phyloP scores from a whole-genome alignment of 192 early-diverging fungal species.

The Podila epigama region DNA sequence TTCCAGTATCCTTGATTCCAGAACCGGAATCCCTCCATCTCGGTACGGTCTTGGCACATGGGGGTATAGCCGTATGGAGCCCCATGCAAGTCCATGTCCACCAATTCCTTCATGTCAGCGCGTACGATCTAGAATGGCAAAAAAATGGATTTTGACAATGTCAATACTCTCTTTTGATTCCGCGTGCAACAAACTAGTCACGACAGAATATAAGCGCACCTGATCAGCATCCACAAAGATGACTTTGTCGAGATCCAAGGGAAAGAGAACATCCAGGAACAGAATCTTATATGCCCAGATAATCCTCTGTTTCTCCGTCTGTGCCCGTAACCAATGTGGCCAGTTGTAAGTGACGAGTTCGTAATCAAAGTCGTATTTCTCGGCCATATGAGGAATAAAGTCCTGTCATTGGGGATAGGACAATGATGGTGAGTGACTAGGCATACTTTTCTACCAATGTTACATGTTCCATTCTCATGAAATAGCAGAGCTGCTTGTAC shows the following conservation, averaged over 20 bases:
- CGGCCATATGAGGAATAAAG: slow-evolving; percentile 89
- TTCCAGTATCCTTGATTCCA: slow-evolving; percentile 98
- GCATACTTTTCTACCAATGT: background rate
- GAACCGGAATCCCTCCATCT: slow-evolving; percentile 98
- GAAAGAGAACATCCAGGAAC: slow-evolving; percentile 98
- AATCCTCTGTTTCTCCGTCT: slow-evolving; percentile 94
- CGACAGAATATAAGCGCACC: slow-evolving; percentile 45
- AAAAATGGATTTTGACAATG: too few relatives aligned
- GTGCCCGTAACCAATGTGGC: slow-evolving; percentile 94
- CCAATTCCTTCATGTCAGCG: slow-evolving; percentile 92
- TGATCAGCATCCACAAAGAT: slow-evolving; percentile 99
- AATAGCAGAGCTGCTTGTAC: too few relatives aligned
- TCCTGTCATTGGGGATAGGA: slow-evolving; percentile 53
- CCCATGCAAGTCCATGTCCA: slow-evolving; percentile 90
- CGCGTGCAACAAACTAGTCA: too few relatives aligned
- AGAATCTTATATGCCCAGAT: slow-evolving; percentile 99
- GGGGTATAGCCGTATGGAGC: slow-evolving; percentile 98
- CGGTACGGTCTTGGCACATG: slow-evolving; percentile 90
- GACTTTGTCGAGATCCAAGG: slow-evolving; percentile 88
- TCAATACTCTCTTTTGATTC: too few relatives aligned
- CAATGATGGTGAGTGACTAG: background rate
- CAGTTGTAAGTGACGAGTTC: slow-evolving; percentile 99
- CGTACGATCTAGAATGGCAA: slow-evolving; percentile 74
- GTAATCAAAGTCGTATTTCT: slow-evolving; percentile 88
- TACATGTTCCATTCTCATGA: too few relatives aligned